Percentiles rank a stretch among this genome's conserved stretches.
These are phyloP conservation scores for Trametes maxima DNA, from an alignment of 768 basidiomycete species.

Conservation along the genomic window DNA sequence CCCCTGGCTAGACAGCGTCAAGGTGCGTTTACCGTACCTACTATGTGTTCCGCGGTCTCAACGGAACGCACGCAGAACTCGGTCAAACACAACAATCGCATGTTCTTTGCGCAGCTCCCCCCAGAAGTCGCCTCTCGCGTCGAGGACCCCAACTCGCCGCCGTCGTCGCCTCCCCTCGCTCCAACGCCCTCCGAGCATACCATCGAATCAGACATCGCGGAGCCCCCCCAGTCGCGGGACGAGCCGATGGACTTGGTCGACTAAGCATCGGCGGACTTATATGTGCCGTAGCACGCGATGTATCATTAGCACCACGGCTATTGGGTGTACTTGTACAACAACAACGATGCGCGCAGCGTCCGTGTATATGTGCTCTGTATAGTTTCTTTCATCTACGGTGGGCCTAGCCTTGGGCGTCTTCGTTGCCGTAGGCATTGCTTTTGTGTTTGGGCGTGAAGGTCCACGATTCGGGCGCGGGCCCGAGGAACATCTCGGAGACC, in stretches of 20 bases:
- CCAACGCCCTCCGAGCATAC: slow-evolving; percentile 26
- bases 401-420: slow-evolving; percentile 60
- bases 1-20: slow-evolving; percentile 35
- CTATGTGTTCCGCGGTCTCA: not conserved
- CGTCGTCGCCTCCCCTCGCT: slow-evolving; percentile 21
- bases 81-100: slow-evolving; percentile 41
- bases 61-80: slow-evolving; percentile 30
- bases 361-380: not conserved
- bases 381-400: not conserved
- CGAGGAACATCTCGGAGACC: slow-evolving; percentile 94
- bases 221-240: slow-evolving; percentile 24
- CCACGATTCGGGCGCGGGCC: slow-evolving; percentile 82
- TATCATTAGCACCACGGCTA: not conserved
- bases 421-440: slow-evolving; percentile 70
- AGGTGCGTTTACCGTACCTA: slow-evolving; percentile 26
- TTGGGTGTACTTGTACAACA: slow-evolving; percentile 3
- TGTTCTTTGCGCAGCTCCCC: slow-evolving; percentile 39
- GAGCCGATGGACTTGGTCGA: slow-evolving; percentile 28
- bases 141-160: slow-evolving; percentile 30
- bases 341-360: not conserved
- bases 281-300: not conserved
- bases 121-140: slow-evolving; percentile 28
- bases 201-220: slow-evolving; percentile 24
- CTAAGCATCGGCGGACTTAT: not conserved
- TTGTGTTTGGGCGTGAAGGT: slow-evolving; percentile 92